phyloP scores from a whole-genome alignment of 306 rosid species.

The Acacia crassicarpa region DNA sequence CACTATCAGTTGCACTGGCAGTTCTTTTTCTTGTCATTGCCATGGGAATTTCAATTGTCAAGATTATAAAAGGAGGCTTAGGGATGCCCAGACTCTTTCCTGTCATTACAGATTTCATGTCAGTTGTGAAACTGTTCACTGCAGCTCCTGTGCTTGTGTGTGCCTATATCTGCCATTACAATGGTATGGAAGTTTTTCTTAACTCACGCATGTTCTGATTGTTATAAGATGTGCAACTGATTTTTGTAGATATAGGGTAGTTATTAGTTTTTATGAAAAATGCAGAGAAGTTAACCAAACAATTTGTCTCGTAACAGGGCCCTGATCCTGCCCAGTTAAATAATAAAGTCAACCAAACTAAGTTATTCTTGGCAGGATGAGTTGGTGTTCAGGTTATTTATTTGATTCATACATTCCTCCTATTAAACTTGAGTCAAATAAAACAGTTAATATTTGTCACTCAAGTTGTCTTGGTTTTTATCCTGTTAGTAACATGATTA shows the following conservation, averaged over 20 bases:
- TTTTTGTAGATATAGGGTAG: not conserved
- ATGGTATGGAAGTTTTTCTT: constrained; percentile 52
- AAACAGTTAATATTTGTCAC: not conserved
- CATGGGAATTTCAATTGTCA: constrained; percentile 72
- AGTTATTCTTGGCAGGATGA: not conserved
- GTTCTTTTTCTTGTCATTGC: constrained; percentile 82
- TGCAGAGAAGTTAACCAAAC: constrained; percentile 2
- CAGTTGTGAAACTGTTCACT: constrained; percentile 67
- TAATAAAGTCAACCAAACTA: not conserved
- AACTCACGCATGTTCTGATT: constrained; percentile 13
- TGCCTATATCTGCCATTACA: constrained; percentile 85
- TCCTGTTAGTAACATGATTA: constrained; percentile 2
- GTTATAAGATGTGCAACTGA: not conserved
- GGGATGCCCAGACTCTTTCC: constrained; percentile 81
- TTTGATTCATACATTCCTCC: not conserved
- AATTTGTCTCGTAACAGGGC: not conserved
- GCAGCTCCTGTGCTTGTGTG: constrained; percentile 81
- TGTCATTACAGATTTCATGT: constrained; percentile 49
- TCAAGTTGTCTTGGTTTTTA: not conserved
- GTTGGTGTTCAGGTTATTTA: not conserved
- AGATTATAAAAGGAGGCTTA: constrained; percentile 69
- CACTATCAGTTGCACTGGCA: constrained; percentile 81
- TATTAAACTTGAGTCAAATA: not conserved
- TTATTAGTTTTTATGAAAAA: not conserved
- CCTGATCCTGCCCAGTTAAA: constrained; percentile 1